Evolutionary conservation across 2,329 filamentous ascomycete genomes (phyloP), one percentile per base, ranked within the genome.

Genomic region (Colletotrichum tamarilloi): DNA sequence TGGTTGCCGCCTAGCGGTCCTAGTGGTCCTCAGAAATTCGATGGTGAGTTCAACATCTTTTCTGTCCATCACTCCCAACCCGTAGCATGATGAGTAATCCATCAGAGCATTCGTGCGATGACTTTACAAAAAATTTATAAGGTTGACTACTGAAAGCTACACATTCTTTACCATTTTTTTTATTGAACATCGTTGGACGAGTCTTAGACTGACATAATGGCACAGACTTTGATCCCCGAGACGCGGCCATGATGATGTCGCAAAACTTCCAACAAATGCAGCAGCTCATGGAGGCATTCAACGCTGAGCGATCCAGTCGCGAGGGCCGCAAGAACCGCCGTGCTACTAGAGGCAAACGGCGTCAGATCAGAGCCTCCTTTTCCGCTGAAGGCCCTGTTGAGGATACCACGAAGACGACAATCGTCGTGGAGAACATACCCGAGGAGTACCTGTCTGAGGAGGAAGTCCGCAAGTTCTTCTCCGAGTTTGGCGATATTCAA

Each of bases 341-440:
- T 22, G 69, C 53, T 6, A 55, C 24, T 57, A 74, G 62, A 55
- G 63, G 67, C n/a, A 74, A 67, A 11, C 66, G 73, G 55, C 69
- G 72, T 58, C 67, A 59, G 26, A 58, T 64, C 5, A 85, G 88
- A 38, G 87, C 92, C 4, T 83, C 90, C 0, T 92, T 94, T 77
- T 93, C 93, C 0, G 86, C 88, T 0, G 87, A 90, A 26, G 91
- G 92, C 0, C 90, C 92, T 0, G 88, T 91, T 30, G 81, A 86
- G 62, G 92, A 95, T 79, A 87, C 83, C 67, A 87, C 86, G 0
- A 92, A 91, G 76, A 92, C 89, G 8, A 90, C 91, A 0, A 88
- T 97, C 24, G 93, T 95, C 2, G 88, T 97, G 3, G 93, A 95
- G 79, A 91, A 92, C 69, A 96, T 97, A 6, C 94, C 94, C 0